Base-by-base conservation (phyloP, 352 stramenopile species). In the Pythium plurisporium region DNA sequence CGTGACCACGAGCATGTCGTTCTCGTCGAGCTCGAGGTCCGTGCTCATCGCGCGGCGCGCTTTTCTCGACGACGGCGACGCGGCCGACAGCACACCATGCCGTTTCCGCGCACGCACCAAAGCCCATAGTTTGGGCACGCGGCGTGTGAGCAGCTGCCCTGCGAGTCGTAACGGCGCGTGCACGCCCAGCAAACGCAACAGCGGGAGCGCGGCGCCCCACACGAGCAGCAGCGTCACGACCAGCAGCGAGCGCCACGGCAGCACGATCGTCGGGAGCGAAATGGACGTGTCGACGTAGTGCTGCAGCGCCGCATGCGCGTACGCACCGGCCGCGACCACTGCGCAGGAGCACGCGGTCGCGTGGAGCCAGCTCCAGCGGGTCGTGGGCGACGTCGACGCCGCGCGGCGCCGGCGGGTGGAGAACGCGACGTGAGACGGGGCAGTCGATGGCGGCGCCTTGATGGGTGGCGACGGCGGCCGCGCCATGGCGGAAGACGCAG, bases 311-410 rank as follows among this genome's bases (percentile, higher is more conserved):
- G 52, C 67, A 65, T 91, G 78, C 63, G 87, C 77, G 65, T 91
- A 91, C 45, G 74, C 76, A n/a, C 75, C 58, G 37, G 78, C 86
- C 46, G 76, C 76, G 22, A 89, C 78, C 48, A 91, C 65, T n/a
- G 72, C 76, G 7, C 67, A 83, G 22, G 76, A 86, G 64, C 79
- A 89, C 34, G 78, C 69, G 12, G 76, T 91, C 7, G 81, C 81
- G 30, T 86, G 73, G 54, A 89, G 64, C 81, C 81, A 91, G 57
- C 69, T 91, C 81, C 81, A 91, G n/a, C 62, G 69, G 20, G 36
- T 58, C 14, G 37, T 30, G 20, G 37, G 12, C 27, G 36, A 12
- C 30, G 20, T 38, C 19, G 36, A 48, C 22, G 31, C 30, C 20
- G 30, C 46, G 14, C 46, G 46, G 9, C 31, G 46, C 3, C 15